A percentile compares a stretch with the other conserved stretches of the same genome.
These are phyloP conservation scores for Solanum stenotomum DNA, from an alignment of 257 asterid species.

Conservation along the genomic window DNA sequence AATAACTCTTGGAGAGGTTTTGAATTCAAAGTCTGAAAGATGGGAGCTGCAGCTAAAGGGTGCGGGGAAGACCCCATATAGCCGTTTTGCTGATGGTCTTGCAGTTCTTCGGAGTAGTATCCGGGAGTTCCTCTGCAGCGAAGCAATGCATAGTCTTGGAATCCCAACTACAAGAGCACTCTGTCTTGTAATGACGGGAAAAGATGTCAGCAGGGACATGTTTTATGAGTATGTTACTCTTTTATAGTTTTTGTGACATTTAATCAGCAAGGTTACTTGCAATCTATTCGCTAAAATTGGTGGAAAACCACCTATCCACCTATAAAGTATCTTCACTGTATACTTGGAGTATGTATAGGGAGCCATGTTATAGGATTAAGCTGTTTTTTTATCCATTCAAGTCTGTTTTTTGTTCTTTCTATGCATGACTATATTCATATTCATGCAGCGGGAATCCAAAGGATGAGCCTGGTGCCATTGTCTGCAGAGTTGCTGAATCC, in stretches of 20 bases:
- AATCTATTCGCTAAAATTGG: not conserved
- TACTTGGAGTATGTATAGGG: not conserved
- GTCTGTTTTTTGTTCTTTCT: not conserved
- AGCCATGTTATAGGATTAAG: not conserved
- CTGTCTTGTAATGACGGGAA: conserved; percentile 90
- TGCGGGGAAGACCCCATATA: conserved; percentile 94
- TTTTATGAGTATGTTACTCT: conserved; percentile 75
- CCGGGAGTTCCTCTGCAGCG: conserved; percentile 95
- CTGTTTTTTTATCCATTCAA: not conserved
- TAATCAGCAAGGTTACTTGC: not conserved
- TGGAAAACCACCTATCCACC: not conserved
- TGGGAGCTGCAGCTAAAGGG: conserved; percentile 99
- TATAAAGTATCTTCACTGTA: not conserved
- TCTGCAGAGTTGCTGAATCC: conserved; percentile 89
- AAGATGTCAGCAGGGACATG: conserved; percentile 83
- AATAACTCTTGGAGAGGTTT: conserved; percentile 84
- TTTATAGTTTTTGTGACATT: not conserved
- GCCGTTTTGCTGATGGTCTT: conserved; percentile 99
- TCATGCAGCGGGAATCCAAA: conserved; percentile 85
- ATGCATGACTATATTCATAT: not conserved
- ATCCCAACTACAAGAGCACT: conserved; percentile 96
- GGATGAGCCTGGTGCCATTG: conserved; percentile 97
- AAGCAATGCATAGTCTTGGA: conserved; percentile 94
- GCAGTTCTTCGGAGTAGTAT: conserved; percentile 95
- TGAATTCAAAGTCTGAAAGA: conserved; percentile 61